These are phyloP conservation scores for Heritiera littoralis DNA, from an alignment of 345 rosid genomes.

Conservation along the genomic window DNA sequence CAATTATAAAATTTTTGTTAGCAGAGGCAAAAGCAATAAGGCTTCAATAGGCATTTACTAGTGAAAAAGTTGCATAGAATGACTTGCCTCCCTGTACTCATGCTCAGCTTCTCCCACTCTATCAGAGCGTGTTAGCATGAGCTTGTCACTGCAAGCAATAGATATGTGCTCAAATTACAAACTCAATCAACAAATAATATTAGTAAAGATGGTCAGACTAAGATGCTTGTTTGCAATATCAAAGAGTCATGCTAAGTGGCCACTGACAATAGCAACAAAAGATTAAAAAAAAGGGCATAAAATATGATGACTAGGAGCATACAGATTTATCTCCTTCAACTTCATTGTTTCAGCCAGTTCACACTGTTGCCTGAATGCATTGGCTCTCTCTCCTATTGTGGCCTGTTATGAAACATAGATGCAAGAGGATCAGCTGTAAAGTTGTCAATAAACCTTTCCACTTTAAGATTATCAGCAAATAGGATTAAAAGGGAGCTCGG, in stretches of 20 bases:
- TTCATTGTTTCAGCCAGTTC: slow-evolving; percentile 93
- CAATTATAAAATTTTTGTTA: slow-evolving; percentile 26
- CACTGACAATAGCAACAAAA: neutral
- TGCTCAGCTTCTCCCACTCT: slow-evolving; percentile 86
- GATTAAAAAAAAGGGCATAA: neutral
- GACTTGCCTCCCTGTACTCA: slow-evolving; percentile 80
- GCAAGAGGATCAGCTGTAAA: neutral
- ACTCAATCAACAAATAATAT: neutral
- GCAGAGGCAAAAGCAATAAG: slow-evolving; percentile 4
- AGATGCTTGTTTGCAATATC: neutral
- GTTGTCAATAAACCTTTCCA: slow-evolving; percentile 6
- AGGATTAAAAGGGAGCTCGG: neutral
- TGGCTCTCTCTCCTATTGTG: slow-evolving; percentile 84
- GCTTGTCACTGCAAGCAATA: slow-evolving; percentile 71
- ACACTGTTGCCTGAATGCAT: slow-evolving; percentile 90
- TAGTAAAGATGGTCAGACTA: neutral
- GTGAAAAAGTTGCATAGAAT: neutral
- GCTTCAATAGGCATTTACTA: neutral
- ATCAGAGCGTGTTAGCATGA: slow-evolving; percentile 84
- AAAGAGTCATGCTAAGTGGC: neutral
- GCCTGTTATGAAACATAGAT: slow-evolving; percentile 55
- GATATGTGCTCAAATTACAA: neutral
- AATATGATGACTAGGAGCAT: slow-evolving; percentile 31
- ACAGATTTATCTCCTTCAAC: slow-evolving; percentile 98
- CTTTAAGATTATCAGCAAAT: slow-evolving; percentile 1